Evolutionary conservation across 2,329 filamentous ascomycete species (phyloP).

Genomic region (Fusarium nygamai): DNA sequence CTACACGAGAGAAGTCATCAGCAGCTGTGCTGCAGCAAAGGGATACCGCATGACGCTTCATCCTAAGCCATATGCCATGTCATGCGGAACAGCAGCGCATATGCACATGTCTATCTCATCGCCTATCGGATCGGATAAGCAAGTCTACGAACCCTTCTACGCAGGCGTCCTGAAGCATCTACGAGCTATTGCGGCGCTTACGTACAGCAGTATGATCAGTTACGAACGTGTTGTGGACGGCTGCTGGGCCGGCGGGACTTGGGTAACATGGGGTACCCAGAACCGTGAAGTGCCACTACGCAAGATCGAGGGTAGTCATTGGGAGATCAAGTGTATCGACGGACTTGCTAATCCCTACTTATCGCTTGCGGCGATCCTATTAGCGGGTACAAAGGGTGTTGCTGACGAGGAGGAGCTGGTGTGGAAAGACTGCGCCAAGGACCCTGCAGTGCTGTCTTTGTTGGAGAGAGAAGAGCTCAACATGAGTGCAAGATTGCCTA

Average conservation of each 20-base stretch:
- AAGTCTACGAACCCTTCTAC: conserved; percentile 73
- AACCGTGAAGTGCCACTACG: conserved; percentile 81
- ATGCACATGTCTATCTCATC: conserved; percentile 74
- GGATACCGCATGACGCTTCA: conserved; percentile 76
- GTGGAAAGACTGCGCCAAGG: conserved; percentile 63
- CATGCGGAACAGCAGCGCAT: conserved; percentile 73
- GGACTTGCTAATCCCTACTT: conserved; percentile 84
- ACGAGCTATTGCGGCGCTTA: conserved; percentile 73
- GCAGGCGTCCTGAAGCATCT: conserved; percentile 75
- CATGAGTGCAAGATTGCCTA: conserved; percentile 64
- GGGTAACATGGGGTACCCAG: conserved; percentile 83
- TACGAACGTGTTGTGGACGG: conserved; percentile 76
- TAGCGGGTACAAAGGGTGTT: conserved; percentile 46
- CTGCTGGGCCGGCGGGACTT: conserved; percentile 81
- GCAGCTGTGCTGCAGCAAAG: conserved; percentile 68
- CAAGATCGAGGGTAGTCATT: conserved; percentile 72
- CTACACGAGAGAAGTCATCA: conserved; percentile 75
- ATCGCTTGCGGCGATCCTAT: conserved; percentile 51
- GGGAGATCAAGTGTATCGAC: conserved; percentile 83
- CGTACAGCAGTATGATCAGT: conserved; percentile 70
- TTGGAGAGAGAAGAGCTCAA: conserved; percentile 62
- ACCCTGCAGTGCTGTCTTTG: conserved; percentile 61
- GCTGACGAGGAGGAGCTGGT: conserved; percentile 50
- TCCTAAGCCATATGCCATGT: conserved; percentile 70
- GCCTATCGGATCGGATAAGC: conserved; percentile 48